Evolutionary conservation across 2,329 filamentous ascomycete species (phyloP).

Genomic region (Botrytis cinerea): DNA sequence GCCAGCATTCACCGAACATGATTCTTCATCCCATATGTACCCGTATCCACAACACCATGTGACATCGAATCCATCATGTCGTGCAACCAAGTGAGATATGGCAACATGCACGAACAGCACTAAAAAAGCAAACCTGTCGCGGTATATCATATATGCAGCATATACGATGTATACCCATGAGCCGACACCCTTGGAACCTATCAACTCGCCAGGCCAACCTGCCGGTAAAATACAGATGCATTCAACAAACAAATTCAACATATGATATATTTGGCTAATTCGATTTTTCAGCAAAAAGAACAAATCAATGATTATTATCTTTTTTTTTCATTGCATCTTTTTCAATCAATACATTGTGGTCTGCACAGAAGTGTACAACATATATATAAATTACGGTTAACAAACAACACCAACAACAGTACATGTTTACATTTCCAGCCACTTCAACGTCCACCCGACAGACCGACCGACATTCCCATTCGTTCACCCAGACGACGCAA

Average conservation of each 20-base stretch:
- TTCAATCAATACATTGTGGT: not conserved
- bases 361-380: not conserved
- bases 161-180: not conserved
- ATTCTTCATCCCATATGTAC: not conserved
- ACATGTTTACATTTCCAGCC: not conserved
- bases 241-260: not conserved
- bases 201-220: slow-evolving; percentile 9
- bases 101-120: slow-evolving; percentile 8
- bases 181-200: slow-evolving; percentile 5
- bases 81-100: not conserved
- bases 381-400: no score
- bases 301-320: not conserved
- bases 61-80: slow-evolving; percentile 14
- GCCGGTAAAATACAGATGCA: slow-evolving; percentile 1
- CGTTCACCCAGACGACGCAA: not conserved
- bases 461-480: not conserved
- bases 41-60: not conserved
- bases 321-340: not conserved
- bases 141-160: not conserved
- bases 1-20: not conserved
- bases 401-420: not conserved
- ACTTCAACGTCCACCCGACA: not conserved
- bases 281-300: not conserved
- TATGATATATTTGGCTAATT: not conserved
- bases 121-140: not conserved